Evolutionary conservation across 2,329 filamentous ascomycete genomes (phyloP).

Genomic region (Botryotinia convoluta): DNA sequence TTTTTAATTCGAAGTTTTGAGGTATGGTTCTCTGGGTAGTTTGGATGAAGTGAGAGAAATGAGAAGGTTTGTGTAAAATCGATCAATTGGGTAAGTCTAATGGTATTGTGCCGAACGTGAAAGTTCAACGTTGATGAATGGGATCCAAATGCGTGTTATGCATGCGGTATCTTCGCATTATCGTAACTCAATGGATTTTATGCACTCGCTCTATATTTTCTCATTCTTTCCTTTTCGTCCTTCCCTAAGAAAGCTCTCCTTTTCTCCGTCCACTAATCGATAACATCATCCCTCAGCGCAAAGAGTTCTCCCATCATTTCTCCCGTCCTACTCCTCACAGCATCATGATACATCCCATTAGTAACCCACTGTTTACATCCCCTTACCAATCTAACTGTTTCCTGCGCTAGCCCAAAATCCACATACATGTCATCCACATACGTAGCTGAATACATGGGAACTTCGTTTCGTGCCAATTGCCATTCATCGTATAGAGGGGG

Average conservation of each 20-base stretch:
- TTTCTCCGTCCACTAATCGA: slow-evolving; percentile 46
- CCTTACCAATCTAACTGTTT: slow-evolving; percentile 72
- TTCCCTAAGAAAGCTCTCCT: too few relatives aligned
- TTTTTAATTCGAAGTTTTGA: background rate
- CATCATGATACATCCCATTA: slow-evolving; percentile 85
- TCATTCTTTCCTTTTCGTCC: too few relatives aligned
- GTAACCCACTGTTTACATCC: slow-evolving; percentile 80
- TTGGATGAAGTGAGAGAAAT: background rate
- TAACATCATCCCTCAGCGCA: slow-evolving; percentile 66
- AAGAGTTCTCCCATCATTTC: slow-evolving; percentile 78
- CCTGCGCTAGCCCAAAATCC: slow-evolving; percentile 68
- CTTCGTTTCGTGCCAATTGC: slow-evolving; percentile 71
- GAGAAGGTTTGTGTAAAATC: background rate
- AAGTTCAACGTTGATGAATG: background rate
- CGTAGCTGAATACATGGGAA: slow-evolving; percentile 81
- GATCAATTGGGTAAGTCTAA: background rate
- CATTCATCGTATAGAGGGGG: slow-evolving; percentile 71
- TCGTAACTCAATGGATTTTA: background rate
- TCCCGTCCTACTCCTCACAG: slow-evolving; percentile 67
- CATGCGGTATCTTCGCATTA: background rate
- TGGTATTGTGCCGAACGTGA: background rate
- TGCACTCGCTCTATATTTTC: background rate
- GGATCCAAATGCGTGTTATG: background rate
- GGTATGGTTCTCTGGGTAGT: background rate
- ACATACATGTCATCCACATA: slow-evolving; percentile 94